Conservation (phyloP, 805 yeast genomes). For the Suhomyces sp. region DNA sequence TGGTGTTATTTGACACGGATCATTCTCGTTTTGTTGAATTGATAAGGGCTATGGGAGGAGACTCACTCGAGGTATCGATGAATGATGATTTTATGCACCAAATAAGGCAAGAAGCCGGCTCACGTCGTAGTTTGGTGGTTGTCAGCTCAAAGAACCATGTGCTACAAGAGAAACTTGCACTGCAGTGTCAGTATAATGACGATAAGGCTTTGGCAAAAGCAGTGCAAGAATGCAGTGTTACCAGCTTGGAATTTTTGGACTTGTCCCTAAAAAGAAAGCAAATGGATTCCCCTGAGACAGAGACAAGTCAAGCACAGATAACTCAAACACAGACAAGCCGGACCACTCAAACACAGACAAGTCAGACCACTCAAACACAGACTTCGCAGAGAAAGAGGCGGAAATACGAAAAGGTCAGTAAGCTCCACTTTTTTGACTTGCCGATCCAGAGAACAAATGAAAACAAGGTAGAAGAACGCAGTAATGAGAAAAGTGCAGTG, state of each 20-base stretch:
- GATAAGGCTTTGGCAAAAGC: constrained; percentile 5
- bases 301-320: background rate
- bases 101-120: background rate
- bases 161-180: background rate
- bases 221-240: constrained; percentile 5
- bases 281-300: background rate
- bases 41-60: constrained; percentile 16
- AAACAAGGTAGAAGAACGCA: background rate
- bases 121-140: background rate
- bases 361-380: background rate
- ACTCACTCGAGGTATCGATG: background rate
- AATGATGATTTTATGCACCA: background rate
- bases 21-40: constrained; percentile 10
- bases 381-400: constrained; percentile 23
- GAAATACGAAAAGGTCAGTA: constrained; percentile 30
- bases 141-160: background rate
- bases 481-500: background rate
- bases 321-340: background rate
- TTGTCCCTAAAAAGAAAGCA: background rate
- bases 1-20: constrained; percentile 1
- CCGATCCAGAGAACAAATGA: background rate
- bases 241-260: constrained; percentile 1
- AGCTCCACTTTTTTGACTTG: constrained; percentile 35
- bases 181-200: constrained; percentile 1
- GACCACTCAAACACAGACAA: background rate